Percentiles rank a stretch among this genome's conserved stretches.
Evolutionary conservation across 352 stramenopile genomes (phyloP).

Genomic region (Pythium aphanidermatum): DNA sequence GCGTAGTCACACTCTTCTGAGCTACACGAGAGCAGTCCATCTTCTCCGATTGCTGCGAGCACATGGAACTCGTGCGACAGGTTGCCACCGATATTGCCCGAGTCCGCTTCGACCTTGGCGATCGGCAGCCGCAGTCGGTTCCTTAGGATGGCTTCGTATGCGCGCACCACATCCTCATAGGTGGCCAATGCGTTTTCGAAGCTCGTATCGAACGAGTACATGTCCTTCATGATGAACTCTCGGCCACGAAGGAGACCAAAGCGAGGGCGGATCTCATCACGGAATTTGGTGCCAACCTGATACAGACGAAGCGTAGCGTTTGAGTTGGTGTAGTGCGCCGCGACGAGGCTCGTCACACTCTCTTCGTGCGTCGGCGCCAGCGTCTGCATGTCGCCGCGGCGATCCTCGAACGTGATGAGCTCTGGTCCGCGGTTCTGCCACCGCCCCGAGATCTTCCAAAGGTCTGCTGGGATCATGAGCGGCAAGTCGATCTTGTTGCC

Average conservation of each 20-base stretch:
- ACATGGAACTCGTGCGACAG: conserved; percentile 89
- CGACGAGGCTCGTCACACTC: conserved; percentile 77
- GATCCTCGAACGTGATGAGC: conserved; percentile 79
- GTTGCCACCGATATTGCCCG: conserved; percentile 84
- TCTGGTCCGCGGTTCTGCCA: conserved; percentile 80
- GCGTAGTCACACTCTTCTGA: conserved; percentile 56
- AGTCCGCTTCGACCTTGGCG: conserved; percentile 80
- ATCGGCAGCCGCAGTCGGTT: conserved; percentile 60
- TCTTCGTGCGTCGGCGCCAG: conserved; percentile 83
- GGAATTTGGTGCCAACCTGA: conserved; percentile 85
- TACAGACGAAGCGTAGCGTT: conserved; percentile 70
- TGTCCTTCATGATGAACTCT: conserved; percentile 91
- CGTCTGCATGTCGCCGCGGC: conserved; percentile 55
- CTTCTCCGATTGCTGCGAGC: conserved; percentile 74
- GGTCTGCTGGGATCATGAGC: conserved; percentile 59
- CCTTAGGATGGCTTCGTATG: conserved; percentile 75
- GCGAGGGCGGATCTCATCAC: conserved; percentile 82
- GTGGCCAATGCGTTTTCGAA: conserved; percentile 53
- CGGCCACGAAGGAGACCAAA: conserved; percentile 77
- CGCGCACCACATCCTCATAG: conserved; percentile 71
- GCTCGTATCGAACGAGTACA: conserved; percentile 85
- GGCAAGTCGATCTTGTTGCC: conserved; percentile 83
- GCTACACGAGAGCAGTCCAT: conserved; percentile 70
- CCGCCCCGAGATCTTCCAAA: conserved; percentile 80
- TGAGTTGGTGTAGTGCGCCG: conserved; percentile 41